These are phyloP conservation scores for Trapa bicornis DNA, from an alignment of 345 rosid species.

Conservation along the genomic window DNA sequence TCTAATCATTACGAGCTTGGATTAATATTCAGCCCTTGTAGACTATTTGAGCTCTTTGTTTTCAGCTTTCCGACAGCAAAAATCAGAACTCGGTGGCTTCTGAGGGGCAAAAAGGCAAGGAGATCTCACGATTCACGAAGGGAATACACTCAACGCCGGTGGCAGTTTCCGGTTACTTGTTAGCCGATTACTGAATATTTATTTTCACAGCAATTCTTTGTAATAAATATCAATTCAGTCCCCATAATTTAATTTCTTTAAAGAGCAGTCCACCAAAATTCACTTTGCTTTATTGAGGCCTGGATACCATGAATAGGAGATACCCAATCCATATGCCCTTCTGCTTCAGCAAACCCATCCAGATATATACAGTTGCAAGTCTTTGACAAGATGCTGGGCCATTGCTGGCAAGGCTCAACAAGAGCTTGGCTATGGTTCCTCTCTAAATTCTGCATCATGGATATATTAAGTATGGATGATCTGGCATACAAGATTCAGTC, in stretches of 20 bases:
- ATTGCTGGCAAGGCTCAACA: too few relatives aligned
- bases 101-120: not conserved
- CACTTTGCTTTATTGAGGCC: constrained; percentile 10
- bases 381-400: too few relatives aligned
- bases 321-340: too few relatives aligned
- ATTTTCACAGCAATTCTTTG: not conserved
- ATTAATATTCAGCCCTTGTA: not conserved
- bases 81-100: not conserved
- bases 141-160: not conserved
- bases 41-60: not conserved
- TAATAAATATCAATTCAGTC: not conserved
- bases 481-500: too few relatives aligned
- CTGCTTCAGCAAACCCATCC: too few relatives aligned
- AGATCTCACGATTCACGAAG: not conserved
- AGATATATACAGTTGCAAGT: too few relatives aligned
- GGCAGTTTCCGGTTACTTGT: not conserved
- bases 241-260: not conserved
- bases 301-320: constrained; percentile 10
- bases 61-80: not conserved
- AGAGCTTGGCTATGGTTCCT: too few relatives aligned
- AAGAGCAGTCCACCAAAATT: not conserved
- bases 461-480: too few relatives aligned
- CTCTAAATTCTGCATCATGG: too few relatives aligned
- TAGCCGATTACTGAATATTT: not conserved
- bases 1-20: not conserved